Base-by-base conservation (phyloP, 2,329 filamentous ascomycete genomes). In the Calonectria honghensis region DNA sequence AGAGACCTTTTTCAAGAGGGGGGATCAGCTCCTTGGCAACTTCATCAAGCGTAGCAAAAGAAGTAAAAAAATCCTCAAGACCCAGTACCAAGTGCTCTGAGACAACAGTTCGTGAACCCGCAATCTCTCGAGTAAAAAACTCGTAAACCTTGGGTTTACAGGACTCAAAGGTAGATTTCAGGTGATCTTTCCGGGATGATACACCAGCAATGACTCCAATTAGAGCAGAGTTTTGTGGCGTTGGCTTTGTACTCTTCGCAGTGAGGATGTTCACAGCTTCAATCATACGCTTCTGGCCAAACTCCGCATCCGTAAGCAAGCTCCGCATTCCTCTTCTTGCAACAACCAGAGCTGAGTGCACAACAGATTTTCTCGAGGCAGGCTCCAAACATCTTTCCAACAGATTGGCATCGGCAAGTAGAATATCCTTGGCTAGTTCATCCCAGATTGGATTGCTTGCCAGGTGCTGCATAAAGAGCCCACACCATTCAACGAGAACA, bases 191-290 rank as follows among this genome's bases (percentile, higher is more conserved):
- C 69, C 96, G 93, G 51, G 93, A 92, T 82, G 94, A 95, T 11
- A 98, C 96, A 7, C 96, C 96, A 57, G 96, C 95, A 77, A 99
- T 91, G 65, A 97, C 91, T 24, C 97, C 97, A 1, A 99, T 90
- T 74, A 97, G 90, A 13, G 94, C 87, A 16, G 95, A 92, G 87
- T 98, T 94, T 80, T 90, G 94, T 69, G 93, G 89, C 4, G 90
- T 89, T 1, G 94, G 87, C 57, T 92, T 88, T 2, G 90, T 77
- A 27, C 90, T 88, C 84, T 97, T 98, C 39, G 91, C 86, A 3
- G 95, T 92, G 59, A 98, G 90, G 51, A 89, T 87, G 72, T 89
- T 86, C 35, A 98, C 90, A 31, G 93, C 90, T 73, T 91, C 89
- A 66, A 87, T 86, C 35, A 98, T 86, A 4, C 89, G 90, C 77